Conservation (phyloP, 2,329 filamentous ascomycete genomes). For the Colletotrichum chlorophyti region DNA sequence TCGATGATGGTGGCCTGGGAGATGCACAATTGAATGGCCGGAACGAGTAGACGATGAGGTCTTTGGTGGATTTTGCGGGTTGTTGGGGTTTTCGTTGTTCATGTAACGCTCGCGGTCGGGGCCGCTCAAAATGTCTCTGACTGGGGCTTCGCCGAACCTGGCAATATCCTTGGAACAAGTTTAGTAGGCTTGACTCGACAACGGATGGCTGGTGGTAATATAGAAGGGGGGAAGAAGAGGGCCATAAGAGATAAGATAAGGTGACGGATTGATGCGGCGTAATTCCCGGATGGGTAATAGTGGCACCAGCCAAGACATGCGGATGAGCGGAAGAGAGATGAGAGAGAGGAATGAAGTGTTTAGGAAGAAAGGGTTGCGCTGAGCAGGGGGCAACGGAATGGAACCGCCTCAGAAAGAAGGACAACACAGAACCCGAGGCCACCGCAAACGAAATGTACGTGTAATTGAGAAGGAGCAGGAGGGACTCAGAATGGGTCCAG, state of each 20-base stretch:
- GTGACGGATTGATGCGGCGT: slow-evolving; percentile 14
- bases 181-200: slow-evolving; percentile 29
- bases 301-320: slow-evolving; percentile 19
- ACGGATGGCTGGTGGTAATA: too few relatives aligned
- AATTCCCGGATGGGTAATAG: slow-evolving; percentile 27
- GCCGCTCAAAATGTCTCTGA: slow-evolving; percentile 72
- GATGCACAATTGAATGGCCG: slow-evolving; percentile 66
- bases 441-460: too few relatives aligned
- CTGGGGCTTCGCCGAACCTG: slow-evolving; percentile 78
- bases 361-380: slow-evolving; percentile 13
- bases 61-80: slow-evolving; percentile 59
- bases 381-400: background rate
- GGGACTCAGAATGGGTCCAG: slow-evolving; percentile 30
- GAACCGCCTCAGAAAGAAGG: slow-evolving; percentile 33
- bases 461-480: slow-evolving; percentile 22
- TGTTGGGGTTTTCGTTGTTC: slow-evolving; percentile 48
- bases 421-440: too few relatives aligned
- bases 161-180: slow-evolving; percentile 67
- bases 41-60: slow-evolving; percentile 69
- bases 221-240: slow-evolving; percentile 16
- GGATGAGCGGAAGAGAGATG: slow-evolving; percentile 20
- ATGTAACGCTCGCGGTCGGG: slow-evolving; percentile 74
- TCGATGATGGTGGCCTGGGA: slow-evolving; percentile 68
- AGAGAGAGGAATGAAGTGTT: slow-evolving; percentile 9
- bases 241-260: slow-evolving; percentile 29